These are phyloP conservation scores for Euphorbia peplus DNA, from an alignment of 345 rosid genomes.

Conservation along the genomic window DNA sequence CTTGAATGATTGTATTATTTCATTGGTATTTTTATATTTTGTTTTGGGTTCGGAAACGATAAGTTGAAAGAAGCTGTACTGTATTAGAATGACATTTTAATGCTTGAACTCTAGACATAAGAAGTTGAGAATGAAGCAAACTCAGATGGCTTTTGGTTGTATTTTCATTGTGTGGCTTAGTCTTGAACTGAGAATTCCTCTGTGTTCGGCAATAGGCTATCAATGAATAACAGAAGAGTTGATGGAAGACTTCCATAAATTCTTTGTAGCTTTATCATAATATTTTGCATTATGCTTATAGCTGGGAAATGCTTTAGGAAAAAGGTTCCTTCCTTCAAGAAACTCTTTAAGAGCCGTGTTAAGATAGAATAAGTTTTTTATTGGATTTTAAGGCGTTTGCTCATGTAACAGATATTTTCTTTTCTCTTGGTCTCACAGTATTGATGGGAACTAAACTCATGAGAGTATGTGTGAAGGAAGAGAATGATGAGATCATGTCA, in stretches of 20 bases:
- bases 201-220: neutral
- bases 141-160: neutral
- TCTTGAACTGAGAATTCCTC: neutral
- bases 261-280: neutral
- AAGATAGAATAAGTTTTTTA: neutral
- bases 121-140: neutral
- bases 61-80: neutral
- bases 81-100: neutral
- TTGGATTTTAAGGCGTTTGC: neutral
- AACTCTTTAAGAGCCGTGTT: neutral
- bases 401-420: neutral
- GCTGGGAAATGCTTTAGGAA: neutral
- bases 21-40: neutral
- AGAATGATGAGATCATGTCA: constrained; percentile 77
- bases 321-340: neutral
- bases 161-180: neutral
- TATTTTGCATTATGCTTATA: neutral
- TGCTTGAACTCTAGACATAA: neutral
- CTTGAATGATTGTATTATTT: neutral
- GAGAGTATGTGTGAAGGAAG: constrained; percentile 78
- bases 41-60: too few species aligned
- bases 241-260: neutral
- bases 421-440: constrained; percentile 21
- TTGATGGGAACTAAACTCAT: constrained; percentile 86
- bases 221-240: neutral